These are phyloP conservation scores for Durotheca rogersii DNA, from an alignment of 495 filamentous ascomycete species.

Conservation along the genomic window DNA sequence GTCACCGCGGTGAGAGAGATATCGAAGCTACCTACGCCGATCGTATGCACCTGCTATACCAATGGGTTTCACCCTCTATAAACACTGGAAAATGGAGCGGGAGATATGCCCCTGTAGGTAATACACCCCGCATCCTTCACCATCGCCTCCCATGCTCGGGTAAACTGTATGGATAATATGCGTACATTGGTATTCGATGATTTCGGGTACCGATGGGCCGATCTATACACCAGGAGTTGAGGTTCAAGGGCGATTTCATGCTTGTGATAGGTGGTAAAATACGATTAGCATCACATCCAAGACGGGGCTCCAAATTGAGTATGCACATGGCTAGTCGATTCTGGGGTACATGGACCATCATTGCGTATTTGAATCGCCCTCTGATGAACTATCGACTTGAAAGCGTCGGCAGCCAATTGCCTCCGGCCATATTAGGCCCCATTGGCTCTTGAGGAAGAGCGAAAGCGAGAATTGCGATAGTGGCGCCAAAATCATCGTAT, in stretches of 20 bases:
- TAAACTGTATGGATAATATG: slow-evolving; percentile 23
- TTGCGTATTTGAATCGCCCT: not conserved
- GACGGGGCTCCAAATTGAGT: not conserved
- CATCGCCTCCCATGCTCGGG: slow-evolving; percentile 8
- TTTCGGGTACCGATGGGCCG: slow-evolving; percentile 9
- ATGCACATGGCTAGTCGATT: too few relatives aligned
- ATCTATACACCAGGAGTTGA: not conserved
- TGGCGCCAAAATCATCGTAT: slow-evolving; percentile 25
- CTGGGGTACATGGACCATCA: too few relatives aligned
- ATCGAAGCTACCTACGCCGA: not conserved
- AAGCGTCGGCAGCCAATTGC: slow-evolving; percentile 28
- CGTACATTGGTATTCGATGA: not conserved
- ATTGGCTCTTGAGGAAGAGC: slow-evolving; percentile 30
- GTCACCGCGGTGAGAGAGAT: not conserved
- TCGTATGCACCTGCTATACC: not conserved
- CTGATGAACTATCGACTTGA: slow-evolving; percentile 2
- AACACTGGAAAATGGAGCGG: not conserved
- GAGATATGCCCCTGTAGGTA: not conserved
- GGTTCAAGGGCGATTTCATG: not conserved
- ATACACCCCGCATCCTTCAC: slow-evolving; percentile 17
- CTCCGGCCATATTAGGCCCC: slow-evolving; percentile 33
- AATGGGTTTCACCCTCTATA: not conserved
- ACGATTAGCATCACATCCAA: not conserved
- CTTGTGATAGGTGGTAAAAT: not conserved
- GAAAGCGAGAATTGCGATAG: slow-evolving; percentile 28